phyloP scores from a whole-genome alignment of 2,329 filamentous ascomycete species.

The Curvularia lunata region DNA sequence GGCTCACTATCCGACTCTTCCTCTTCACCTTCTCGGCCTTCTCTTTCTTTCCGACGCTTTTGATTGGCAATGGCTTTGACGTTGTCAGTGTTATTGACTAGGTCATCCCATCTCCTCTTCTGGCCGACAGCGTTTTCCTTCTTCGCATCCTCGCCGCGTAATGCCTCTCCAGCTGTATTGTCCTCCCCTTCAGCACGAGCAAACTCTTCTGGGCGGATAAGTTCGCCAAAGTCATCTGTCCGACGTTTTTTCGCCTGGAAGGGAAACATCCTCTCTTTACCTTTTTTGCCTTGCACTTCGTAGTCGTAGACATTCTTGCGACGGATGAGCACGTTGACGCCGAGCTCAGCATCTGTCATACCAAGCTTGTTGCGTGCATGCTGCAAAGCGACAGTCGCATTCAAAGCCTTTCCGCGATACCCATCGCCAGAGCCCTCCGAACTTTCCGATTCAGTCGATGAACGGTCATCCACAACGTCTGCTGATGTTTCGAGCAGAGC shows the following conservation, averaged over 20 bases:
- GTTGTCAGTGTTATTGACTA: constrained; percentile 51
- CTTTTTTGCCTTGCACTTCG: constrained; percentile 88
- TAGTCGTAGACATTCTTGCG: constrained; percentile 93
- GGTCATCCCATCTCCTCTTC: constrained; percentile 92
- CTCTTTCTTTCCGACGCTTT: constrained; percentile 64
- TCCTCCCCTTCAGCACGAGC: constrained; percentile 91
- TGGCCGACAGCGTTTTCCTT: constrained; percentile 69
- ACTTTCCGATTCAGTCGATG: constrained; percentile 82
- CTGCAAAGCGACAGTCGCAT: constrained; percentile 82
- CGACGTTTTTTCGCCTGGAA: constrained; percentile 79
- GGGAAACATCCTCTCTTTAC: constrained; percentile 90
- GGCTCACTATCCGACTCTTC: constrained; percentile 55
- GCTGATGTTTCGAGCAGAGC: constrained; percentile 71
- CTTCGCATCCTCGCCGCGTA: constrained; percentile 59
- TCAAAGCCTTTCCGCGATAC: constrained; percentile 83
- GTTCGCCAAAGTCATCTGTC: constrained; percentile 89
- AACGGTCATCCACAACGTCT: constrained; percentile 81
- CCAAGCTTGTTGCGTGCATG: constrained; percentile 81
- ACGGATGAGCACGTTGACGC: constrained; percentile 87
- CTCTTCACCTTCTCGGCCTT: constrained; percentile 32
- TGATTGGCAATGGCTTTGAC: constrained; percentile 52
- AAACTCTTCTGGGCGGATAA: constrained; percentile 93
- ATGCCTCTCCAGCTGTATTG: constrained; percentile 70
- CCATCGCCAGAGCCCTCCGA: constrained; percentile 83
- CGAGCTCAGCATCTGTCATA: constrained; percentile 86